phyloP scores from a whole-genome alignment of 1,139 yeast genomes.

The Lodderomyces oxycetoniae region DNA sequence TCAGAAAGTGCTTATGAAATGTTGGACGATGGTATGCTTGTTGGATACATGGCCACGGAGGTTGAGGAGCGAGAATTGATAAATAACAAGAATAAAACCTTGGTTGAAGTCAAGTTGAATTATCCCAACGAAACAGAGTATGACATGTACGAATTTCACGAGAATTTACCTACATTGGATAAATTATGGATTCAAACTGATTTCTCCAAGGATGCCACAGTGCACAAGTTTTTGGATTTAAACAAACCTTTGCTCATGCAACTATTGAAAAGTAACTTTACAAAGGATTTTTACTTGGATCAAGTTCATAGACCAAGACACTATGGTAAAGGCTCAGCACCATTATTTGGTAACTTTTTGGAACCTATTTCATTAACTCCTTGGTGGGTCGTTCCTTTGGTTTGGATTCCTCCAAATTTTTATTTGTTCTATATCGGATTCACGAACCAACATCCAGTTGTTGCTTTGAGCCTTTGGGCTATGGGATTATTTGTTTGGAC shows the following conservation, averaged over 20 bases:
- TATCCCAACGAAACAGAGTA: constrained; percentile 13
- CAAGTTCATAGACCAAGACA: constrained; percentile 98
- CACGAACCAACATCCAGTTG: constrained; percentile 29
- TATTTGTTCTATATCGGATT: constrained; percentile 43
- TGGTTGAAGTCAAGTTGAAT: constrained; percentile 39
- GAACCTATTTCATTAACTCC: constrained; percentile 47
- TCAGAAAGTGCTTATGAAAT: constrained; percentile 86
- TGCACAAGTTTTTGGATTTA: constrained; percentile 83
- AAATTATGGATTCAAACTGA: constrained; percentile 77
- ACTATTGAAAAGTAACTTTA: constrained; percentile 65
- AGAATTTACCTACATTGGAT: constrained; percentile 66
- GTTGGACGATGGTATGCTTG: constrained; percentile 65
- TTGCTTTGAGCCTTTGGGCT: constrained; percentile 41
- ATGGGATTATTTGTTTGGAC: constrained; percentile 89
- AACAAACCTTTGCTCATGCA: constrained; percentile 76
- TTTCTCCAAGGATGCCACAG: constrained; percentile 59
- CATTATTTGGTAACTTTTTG: constrained; percentile 48
- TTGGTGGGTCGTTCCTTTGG: constrained; percentile 70
- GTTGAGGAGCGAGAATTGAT: constrained; percentile 41
- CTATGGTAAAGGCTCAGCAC: constrained; percentile 79
- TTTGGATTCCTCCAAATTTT: constrained; percentile 82
- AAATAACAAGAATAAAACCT: constrained; percentile 37
- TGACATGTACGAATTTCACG: constrained; percentile 45
- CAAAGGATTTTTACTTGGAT: constrained; percentile 86
- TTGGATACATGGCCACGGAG: constrained; percentile 45